Evolutionary conservation across 768 basidiomycete species (phyloP).

Genomic region (Russula ochroleuca): DNA sequence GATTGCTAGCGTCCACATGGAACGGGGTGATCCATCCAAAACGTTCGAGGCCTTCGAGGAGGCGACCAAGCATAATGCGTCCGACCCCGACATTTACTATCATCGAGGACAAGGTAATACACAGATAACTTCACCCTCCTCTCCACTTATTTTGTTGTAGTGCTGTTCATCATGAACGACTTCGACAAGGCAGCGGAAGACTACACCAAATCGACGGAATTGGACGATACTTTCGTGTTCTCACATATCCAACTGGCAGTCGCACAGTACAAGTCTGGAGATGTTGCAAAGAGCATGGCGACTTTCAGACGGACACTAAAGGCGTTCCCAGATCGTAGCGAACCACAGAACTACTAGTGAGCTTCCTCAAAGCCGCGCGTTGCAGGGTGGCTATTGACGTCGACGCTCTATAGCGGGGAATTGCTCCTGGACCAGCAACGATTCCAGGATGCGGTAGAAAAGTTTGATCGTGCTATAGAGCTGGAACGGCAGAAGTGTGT

Average conservation of each 20-base stretch:
- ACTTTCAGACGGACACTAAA: conserved; percentile 84
- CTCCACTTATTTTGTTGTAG: conserved; percentile 38
- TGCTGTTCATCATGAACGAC: conserved; percentile 92
- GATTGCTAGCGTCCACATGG: conserved; percentile 96
- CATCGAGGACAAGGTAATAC: conserved; percentile 89
- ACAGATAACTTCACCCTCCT: neutral
- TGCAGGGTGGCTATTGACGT: neutral
- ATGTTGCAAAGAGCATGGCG: conserved; percentile 78
- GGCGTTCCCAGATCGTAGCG: conserved; percentile 80
- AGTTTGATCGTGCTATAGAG: conserved; percentile 89
- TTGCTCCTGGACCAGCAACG: conserved; percentile 87
- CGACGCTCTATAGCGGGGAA: conserved; percentile 63
- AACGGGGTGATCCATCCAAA: conserved; percentile 73
- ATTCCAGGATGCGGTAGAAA: conserved; percentile 83
- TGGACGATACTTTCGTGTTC: conserved; percentile 90
- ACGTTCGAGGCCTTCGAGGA: conserved; percentile 91
- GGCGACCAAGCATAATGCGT: conserved; percentile 74
- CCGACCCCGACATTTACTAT: conserved; percentile 96
- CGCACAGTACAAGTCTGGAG: conserved; percentile 88
- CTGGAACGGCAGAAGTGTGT: conserved; percentile 73
- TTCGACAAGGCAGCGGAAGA: conserved; percentile 82
- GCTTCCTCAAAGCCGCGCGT: conserved; percentile 31
- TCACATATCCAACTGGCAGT: conserved; percentile 97
- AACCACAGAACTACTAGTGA: conserved; percentile 94
- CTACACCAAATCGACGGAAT: conserved; percentile 83